phyloP scores from a whole-genome alignment of 768 basidiomycete genomes.

The Leccinum subgranulosum region DNA sequence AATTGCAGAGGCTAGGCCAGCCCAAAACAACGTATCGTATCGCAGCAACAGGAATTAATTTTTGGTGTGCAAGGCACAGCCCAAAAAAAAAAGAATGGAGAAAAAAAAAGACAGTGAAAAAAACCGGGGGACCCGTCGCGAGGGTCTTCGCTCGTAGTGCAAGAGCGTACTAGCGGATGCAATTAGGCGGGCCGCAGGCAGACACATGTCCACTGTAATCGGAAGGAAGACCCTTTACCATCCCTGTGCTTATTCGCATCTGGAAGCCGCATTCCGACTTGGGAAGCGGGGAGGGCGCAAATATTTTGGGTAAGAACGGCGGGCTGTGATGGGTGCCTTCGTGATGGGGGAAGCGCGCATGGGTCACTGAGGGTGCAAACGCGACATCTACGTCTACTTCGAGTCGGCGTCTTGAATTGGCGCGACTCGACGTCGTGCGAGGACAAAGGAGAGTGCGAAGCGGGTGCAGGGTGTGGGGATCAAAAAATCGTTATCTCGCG shows the following conservation, averaged over 20 bases:
- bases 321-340: slow-evolving; percentile 16
- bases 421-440: slow-evolving; percentile 15
- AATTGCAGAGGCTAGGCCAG: slow-evolving; percentile 2
- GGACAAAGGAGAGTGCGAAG: slow-evolving; percentile 5
- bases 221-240: slow-evolving; percentile 23
- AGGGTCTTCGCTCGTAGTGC: slow-evolving; percentile 21
- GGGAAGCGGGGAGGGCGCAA: slow-evolving; percentile 12
- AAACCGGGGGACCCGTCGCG: slow-evolving; percentile 4
- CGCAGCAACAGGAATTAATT: slow-evolving; percentile 3
- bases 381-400: neutral
- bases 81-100: neutral
- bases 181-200: slow-evolving; percentile 29
- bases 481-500: slow-evolving; percentile 32
- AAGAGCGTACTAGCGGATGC: slow-evolving; percentile 20
- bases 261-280: slow-evolving; percentile 13
- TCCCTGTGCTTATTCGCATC: slow-evolving; percentile 18
- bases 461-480: neutral
- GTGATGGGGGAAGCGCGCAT: slow-evolving; percentile 10
- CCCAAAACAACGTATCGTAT: slow-evolving; percentile 3
- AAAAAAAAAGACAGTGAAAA: neutral
- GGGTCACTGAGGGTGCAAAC: neutral
- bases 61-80: slow-evolving; percentile 20
- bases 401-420: slow-evolving; percentile 25
- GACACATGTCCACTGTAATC: slow-evolving; percentile 21
- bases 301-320: slow-evolving; percentile 13